Evolutionary conservation across 129 eudicot genomes (phyloP).

Genomic region (Apium graveolens): DNA sequence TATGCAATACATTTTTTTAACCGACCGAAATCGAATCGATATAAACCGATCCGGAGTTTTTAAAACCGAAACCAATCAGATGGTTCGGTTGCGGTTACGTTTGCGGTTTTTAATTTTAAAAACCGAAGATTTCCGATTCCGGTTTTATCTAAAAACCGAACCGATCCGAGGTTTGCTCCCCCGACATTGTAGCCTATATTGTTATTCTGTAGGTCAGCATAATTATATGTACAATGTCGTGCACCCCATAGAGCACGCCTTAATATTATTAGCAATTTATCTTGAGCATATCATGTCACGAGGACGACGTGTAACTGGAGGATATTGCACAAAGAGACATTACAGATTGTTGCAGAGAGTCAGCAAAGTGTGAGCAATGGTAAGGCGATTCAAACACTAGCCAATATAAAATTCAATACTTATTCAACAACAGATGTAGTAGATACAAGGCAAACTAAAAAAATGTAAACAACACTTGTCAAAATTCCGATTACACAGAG

Average conservation of each 20-base stretch:
- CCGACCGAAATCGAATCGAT: too few relatives aligned
- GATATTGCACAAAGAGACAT: background rate
- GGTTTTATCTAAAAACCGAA: too few relatives aligned
- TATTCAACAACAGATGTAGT: background rate
- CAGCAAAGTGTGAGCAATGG: background rate
- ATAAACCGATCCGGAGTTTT: too few relatives aligned
- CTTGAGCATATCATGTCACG: too few relatives aligned
- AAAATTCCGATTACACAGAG: background rate
- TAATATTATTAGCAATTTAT: background rate
- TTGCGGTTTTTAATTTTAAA: too few relatives aligned
- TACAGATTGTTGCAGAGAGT: background rate
- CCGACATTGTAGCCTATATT: too few relatives aligned
- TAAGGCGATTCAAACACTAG: background rate
- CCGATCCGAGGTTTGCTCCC: too few relatives aligned
- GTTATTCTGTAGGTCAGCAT: background rate
- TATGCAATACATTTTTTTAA: too few relatives aligned
- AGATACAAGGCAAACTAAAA: background rate
- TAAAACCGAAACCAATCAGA: too few relatives aligned
- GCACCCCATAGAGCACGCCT: background rate
- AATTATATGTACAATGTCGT: background rate
- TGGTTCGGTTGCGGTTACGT: too few relatives aligned
- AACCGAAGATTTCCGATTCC: too few relatives aligned
- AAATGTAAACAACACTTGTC: background rate
- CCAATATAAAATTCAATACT: background rate
- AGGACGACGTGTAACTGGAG: too few relatives aligned